Evolutionary conservation across 176 grass and related monocot genomes (phyloP).

Genomic region (Saccharum spontaneum): DNA sequence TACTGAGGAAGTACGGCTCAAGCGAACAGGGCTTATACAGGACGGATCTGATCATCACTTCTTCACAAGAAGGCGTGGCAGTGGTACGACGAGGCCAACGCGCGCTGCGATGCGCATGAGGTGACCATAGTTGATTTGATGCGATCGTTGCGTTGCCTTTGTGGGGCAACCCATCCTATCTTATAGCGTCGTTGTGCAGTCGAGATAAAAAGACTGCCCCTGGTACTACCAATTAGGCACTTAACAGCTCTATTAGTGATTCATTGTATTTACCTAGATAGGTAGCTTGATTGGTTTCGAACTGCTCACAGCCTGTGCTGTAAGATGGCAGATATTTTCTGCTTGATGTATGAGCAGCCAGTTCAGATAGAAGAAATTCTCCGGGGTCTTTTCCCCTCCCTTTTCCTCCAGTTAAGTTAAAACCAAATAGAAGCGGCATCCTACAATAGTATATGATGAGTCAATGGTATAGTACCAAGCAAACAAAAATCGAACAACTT

Average conservation of each 20-base stretch:
- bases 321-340: constrained; percentile 9
- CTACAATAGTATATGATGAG: background rate
- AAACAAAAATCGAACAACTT: background rate
- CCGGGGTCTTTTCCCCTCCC: background rate
- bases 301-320: background rate
- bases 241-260: background rate
- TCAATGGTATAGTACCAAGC: background rate
- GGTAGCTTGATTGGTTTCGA: background rate
- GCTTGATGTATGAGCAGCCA: background rate
- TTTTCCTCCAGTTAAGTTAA: background rate
- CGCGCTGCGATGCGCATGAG: constrained; percentile 38
- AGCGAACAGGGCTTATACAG: too few species aligned
- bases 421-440: background rate
- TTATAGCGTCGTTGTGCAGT: constrained; percentile 27
- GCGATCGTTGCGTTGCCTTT: constrained; percentile 28
- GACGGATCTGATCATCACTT: too few species aligned
- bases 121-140: constrained; percentile 30
- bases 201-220: background rate
- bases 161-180: constrained; percentile 41
- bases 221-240: constrained; percentile 35
- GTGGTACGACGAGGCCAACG: constrained; percentile 16
- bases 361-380: background rate
- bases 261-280: constrained; percentile 14
- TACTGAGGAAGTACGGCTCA: too few species aligned
- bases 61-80: background rate